Evolutionary conservation across 257 asterid genomes (phyloP).

Genomic region (Asclepias syriaca): DNA sequence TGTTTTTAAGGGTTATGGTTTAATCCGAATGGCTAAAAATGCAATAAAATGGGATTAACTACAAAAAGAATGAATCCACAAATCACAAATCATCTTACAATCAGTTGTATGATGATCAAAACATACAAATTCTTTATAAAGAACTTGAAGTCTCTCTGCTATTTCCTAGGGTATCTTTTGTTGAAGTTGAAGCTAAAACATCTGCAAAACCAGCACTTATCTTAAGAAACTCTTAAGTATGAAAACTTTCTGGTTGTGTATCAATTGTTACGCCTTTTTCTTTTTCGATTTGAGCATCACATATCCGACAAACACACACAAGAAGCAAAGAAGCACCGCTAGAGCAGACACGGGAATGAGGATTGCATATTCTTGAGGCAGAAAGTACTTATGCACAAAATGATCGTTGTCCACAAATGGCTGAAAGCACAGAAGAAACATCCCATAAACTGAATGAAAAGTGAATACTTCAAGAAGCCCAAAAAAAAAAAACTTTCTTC

Average conservation of each 20-base stretch:
- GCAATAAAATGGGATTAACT: background rate
- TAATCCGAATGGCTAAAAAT: too few species aligned
- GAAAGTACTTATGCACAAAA: slow-evolving; percentile 87
- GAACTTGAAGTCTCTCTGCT: background rate
- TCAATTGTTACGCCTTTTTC: slow-evolving; percentile 53
- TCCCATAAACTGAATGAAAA: background rate
- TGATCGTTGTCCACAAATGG: slow-evolving; percentile 81
- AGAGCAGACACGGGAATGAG: slow-evolving; percentile 57
- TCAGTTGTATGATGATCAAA: background rate
- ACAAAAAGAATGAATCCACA: background rate
- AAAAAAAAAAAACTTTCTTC: background rate
- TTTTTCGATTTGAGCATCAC: slow-evolving; percentile 85
- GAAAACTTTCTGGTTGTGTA: background rate
- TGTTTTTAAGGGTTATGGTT: too few species aligned
- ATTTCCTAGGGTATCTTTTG: too few species aligned
- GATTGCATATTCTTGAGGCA: slow-evolving; percentile 81
- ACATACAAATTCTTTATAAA: background rate
- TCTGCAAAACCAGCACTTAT: background rate
- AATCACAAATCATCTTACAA: background rate
- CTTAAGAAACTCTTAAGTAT: background rate
- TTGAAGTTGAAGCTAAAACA: background rate
- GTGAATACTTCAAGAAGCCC: background rate
- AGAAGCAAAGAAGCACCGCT: slow-evolving; percentile 54
- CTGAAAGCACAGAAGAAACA: slow-evolving; percentile 38
- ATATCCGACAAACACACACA: slow-evolving; percentile 64